Evolutionary conservation across 805 yeast species (phyloP), one percentile per base, ranked within the genome.

Genomic region (Yueomyces sinensis): DNA sequence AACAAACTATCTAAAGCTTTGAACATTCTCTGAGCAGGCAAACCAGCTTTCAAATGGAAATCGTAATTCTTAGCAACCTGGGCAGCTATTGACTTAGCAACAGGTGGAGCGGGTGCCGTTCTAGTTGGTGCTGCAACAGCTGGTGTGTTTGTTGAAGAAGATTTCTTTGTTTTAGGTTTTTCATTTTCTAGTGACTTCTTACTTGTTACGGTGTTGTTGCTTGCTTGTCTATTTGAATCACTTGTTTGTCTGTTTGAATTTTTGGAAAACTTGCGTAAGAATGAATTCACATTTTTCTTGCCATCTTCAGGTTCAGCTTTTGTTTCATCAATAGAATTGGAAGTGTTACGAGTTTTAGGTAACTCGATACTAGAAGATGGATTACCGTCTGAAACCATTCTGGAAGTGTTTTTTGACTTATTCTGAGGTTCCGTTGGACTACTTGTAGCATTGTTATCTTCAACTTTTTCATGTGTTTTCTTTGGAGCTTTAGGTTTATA

Each of bases 1-100:
- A 80, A 59, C 36, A 80, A 64, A 30, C 80, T 72, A 49, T 62
- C 67, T 44, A 80, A 58, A 3, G 84, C 83, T 30, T 72, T 71
- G 40, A 70, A 68, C 66, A 79, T 66, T 49, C 79, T 83, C 19
- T 61, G 67, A 38, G 59, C 54, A 31, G 54, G 46, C 7, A 61
- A 56, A 6, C 50, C 51, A 14, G 61, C 52, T 28, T 53, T 39
- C 4, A 61, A 39, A 29, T 50, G 49, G 14, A 33, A 28, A 31
- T 48, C 49, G 28, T 32, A 42, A 3, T 29, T 37, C 14, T 35
- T 37, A 13, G 33, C 20, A 18, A 9, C 27, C 4, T 16, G 19
- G 3, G 25, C 27, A 15, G 20, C 9, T 15, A n/a, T n/a, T 30
- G 31, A 5, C 25, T 25, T 22, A 7, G 24, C 7, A 4, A 24